These are phyloP conservation scores for Cyberlindnera lachancei DNA, from an alignment of 805 yeast species.

Conservation along the genomic window DNA sequence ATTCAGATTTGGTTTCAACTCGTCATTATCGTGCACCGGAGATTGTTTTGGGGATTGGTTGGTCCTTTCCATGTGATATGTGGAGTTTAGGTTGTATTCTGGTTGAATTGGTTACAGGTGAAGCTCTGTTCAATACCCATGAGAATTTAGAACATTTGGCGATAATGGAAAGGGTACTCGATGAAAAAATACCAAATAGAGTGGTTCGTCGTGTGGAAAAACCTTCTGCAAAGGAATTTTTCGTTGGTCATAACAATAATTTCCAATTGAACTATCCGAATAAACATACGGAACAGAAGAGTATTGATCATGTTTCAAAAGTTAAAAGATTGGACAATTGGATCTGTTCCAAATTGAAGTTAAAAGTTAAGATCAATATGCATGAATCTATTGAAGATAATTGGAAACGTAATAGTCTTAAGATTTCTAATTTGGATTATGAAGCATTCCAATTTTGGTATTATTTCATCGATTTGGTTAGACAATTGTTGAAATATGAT, in stretches of 20 bases:
- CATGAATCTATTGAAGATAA: slow-evolving; percentile 14
- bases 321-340: slow-evolving; percentile 36
- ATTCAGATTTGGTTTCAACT: slow-evolving; percentile 85
- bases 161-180: slow-evolving; percentile 81
- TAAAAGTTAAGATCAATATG: slow-evolving; percentile 20
- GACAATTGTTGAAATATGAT: slow-evolving; percentile 59
- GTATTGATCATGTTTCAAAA: slow-evolving; percentile 29
- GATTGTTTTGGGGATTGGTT: slow-evolving; percentile 86
- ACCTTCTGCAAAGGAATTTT: slow-evolving; percentile 5
- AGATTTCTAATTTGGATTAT: slow-evolving; percentile 35
- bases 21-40: slow-evolving; percentile 98
- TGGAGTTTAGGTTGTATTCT: slow-evolving; percentile 96
- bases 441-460: slow-evolving; percentile 80
- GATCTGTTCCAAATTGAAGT: slow-evolving; percentile 29
- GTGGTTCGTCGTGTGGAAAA: slow-evolving; percentile 24
- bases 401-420: slow-evolving; percentile 16
- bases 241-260: slow-evolving; percentile 8
- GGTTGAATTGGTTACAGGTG: slow-evolving; percentile 88
- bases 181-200: slow-evolving; percentile 36
- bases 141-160: slow-evolving; percentile 92
- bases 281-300: slow-evolving; percentile 30
- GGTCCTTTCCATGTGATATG: slow-evolving; percentile 95
- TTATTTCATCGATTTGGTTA: slow-evolving; percentile 64
- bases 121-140: slow-evolving; percentile 89
- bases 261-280: slow-evolving; percentile 31